Evolutionary conservation across 768 basidiomycete genomes (phyloP).

Genomic region (Panaeolus papilionaceus): DNA sequence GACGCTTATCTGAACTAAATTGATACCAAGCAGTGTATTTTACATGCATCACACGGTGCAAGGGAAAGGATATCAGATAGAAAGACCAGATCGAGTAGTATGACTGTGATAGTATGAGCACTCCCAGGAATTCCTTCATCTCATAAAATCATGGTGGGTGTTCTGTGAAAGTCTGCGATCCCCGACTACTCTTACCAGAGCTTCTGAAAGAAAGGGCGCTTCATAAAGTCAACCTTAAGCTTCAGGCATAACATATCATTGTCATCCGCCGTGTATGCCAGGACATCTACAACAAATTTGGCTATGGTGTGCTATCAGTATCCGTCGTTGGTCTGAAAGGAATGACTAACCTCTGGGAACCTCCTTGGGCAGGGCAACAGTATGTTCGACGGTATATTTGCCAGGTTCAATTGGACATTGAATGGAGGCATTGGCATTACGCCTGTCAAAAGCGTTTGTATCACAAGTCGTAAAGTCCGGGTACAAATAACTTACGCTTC

Average conservation of each 20-base stretch:
- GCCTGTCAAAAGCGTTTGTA: conserved; percentile 46
- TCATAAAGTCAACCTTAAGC: conserved; percentile 80
- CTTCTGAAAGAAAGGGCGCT: conserved; percentile 40
- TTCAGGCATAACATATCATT: conserved; percentile 82
- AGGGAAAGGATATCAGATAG: background rate
- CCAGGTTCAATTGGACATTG: conserved; percentile 87
- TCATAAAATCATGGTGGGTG: background rate
- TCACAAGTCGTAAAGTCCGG: background rate
- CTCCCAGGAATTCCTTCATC: background rate
- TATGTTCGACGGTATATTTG: conserved; percentile 76
- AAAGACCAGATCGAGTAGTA: conserved; percentile 8
- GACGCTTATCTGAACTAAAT: conserved; percentile 1
- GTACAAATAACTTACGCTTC: conserved; percentile 77
- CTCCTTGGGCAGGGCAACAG: conserved; percentile 87
- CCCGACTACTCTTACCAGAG: conserved; percentile 19
- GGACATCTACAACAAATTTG: conserved; percentile 78
- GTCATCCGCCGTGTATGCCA: conserved; percentile 74
- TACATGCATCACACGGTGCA: background rate
- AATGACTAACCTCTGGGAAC: conserved; percentile 72
- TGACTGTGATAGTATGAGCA: background rate
- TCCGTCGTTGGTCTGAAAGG: conserved; percentile 18
- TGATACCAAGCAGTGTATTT: conserved; percentile 2
- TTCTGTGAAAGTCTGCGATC: background rate
- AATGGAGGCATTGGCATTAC: conserved; percentile 73
- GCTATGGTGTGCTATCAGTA: conserved; percentile 50